These are phyloP conservation scores for Teratosphaeria destructans DNA, from an alignment of 2,329 filamentous ascomycete species.

Conservation along the genomic window DNA sequence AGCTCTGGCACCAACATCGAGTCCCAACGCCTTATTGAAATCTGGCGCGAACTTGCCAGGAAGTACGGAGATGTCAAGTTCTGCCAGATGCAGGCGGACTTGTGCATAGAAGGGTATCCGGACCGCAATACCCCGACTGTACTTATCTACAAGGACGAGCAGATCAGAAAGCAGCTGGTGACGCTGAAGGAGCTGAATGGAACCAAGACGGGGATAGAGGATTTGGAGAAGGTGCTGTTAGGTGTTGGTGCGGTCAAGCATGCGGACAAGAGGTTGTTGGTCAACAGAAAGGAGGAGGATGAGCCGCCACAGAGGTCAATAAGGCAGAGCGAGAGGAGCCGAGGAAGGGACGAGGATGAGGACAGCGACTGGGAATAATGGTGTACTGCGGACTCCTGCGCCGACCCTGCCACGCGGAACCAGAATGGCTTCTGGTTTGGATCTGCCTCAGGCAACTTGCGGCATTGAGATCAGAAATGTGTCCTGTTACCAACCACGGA, in stretches of 20 bases:
- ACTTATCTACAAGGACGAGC: constrained; percentile 80
- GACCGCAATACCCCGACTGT: constrained; percentile 93
- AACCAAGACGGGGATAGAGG: constrained; percentile 52
- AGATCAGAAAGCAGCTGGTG: constrained; percentile 87
- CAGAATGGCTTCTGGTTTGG: too few relatives aligned
- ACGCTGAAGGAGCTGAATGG: constrained; percentile 74
- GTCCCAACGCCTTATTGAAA: constrained; percentile 68
- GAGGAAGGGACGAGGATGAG: background rate
- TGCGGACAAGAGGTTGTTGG: constrained; percentile 62
- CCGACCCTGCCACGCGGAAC: too few relatives aligned
- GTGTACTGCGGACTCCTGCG: too few relatives aligned
- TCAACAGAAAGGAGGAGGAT: constrained; percentile 21
- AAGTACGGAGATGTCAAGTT: constrained; percentile 96
- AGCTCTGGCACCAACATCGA: constrained; percentile 71
- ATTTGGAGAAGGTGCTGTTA: constrained; percentile 72
- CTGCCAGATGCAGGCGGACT: constrained; percentile 82
- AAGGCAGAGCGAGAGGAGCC: background rate
- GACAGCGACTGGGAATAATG: background rate
- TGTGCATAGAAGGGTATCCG: constrained; percentile 95
- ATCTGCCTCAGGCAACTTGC: too few relatives aligned
- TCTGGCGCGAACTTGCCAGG: constrained; percentile 73
- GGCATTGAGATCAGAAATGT: too few relatives aligned
- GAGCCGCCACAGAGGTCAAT: constrained; percentile 14
- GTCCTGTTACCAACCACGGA: too few relatives aligned
- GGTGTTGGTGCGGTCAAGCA: constrained; percentile 70